phyloP scores from a whole-genome alignment of 345 rosid genomes.

The Sonneratia caseolaris region DNA sequence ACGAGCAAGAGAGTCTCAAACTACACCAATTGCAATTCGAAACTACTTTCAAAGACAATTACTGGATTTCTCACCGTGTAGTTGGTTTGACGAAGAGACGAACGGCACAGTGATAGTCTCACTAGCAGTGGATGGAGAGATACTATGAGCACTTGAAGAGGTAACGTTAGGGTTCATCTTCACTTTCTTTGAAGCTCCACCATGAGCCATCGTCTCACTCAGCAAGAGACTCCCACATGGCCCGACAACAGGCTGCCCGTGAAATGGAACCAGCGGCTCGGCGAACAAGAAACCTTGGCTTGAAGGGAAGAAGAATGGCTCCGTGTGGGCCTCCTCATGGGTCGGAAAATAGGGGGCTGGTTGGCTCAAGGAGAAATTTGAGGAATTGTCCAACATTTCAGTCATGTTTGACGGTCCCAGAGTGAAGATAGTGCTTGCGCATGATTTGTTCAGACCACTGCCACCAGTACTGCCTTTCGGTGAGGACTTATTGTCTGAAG shows the following conservation, averaged over 20 bases:
- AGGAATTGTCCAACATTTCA: slow-evolving; percentile 16
- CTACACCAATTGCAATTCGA: not conserved
- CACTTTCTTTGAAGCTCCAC: not conserved
- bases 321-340: slow-evolving; percentile 28
- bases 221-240: slow-evolving; percentile 4
- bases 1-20: too few relatives aligned
- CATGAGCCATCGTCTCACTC: slow-evolving; percentile 2
- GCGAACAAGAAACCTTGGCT: not conserved
- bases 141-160: not conserved
- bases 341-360: slow-evolving; percentile 30
- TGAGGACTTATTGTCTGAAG: slow-evolving; percentile 59
- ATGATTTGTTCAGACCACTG: slow-evolving; percentile 31
- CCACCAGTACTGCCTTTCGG: slow-evolving; percentile 12
- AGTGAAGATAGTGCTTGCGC: slow-evolving; percentile 24
- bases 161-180: not conserved
- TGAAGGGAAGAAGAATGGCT: slow-evolving; percentile 42
- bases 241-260: not conserved
- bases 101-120: not conserved
- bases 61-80: slow-evolving; percentile 3
- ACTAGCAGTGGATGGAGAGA: not conserved
- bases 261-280: slow-evolving; percentile 4
- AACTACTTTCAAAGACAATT: not conserved
- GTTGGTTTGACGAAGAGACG: not conserved
- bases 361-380: slow-evolving; percentile 34
- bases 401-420: slow-evolving; percentile 25